These are phyloP conservation scores for Pontederia crassipes DNA, from an alignment of 176 grass and related monocot species.

Conservation along the genomic window DNA sequence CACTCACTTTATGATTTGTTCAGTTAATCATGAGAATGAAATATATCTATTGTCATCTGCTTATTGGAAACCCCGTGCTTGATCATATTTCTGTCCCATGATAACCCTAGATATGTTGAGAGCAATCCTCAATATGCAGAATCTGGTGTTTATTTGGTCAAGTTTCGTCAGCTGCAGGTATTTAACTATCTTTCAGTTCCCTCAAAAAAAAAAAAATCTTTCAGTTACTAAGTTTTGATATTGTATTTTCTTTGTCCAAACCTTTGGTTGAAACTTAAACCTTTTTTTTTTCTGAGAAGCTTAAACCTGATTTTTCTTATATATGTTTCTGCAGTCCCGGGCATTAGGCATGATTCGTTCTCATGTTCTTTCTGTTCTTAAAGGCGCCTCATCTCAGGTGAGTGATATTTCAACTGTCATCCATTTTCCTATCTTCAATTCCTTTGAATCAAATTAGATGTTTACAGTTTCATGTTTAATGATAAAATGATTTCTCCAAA, in stretches of 20 bases:
- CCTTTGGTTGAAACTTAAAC: background rate
- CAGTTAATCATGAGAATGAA: background rate
- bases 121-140: slow-evolving; percentile 95
- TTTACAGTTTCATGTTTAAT: background rate
- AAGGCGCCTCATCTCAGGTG: slow-evolving; percentile 87
- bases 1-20: slow-evolving; percentile 1
- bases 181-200: background rate
- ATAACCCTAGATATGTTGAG: slow-evolving; percentile 69
- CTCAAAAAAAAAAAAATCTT: background rate
- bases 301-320: slow-evolving; percentile 22
- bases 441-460: slow-evolving; percentile 8
- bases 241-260: too few relatives aligned
- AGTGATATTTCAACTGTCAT: slow-evolving; percentile 25
- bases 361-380: slow-evolving; percentile 92
- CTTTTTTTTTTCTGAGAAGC: too few relatives aligned
- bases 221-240: background rate
- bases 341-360: slow-evolving; percentile 92
- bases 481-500: too few relatives aligned
- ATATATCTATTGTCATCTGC: background rate
- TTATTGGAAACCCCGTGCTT: background rate
- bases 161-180: slow-evolving; percentile 94
- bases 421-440: slow-evolving; percentile 5
- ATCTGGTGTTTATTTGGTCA: slow-evolving; percentile 96
- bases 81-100: slow-evolving; percentile 13
- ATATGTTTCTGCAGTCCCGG: slow-evolving; percentile 45